Evolutionary conservation across 306 rosid genomes (phyloP).

Genomic region (Quercus dentata): DNA sequence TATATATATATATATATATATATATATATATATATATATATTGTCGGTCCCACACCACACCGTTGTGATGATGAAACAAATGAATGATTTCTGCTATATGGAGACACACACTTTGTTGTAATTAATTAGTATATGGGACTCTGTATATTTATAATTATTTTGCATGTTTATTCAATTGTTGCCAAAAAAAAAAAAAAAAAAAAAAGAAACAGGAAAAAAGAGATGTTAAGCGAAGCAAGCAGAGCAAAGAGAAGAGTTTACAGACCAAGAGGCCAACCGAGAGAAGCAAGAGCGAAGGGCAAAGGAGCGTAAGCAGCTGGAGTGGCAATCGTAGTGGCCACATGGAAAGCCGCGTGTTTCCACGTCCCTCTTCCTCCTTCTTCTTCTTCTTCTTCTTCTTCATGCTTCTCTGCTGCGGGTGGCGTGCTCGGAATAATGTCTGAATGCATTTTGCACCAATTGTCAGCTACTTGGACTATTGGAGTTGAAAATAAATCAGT

Average conservation of each 20-base stretch:
- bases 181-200: too few relatives aligned
- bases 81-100: too few relatives aligned
- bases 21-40: too few relatives aligned
- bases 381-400: not conserved
- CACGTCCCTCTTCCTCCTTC: slow-evolving; percentile 51
- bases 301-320: slow-evolving; percentile 81
- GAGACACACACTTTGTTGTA: too few relatives aligned
- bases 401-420: not conserved
- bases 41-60: too few relatives aligned
- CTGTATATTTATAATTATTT: too few relatives aligned
- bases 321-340: slow-evolving; percentile 76
- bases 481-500: not conserved
- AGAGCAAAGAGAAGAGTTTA: not conserved
- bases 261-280: slow-evolving; percentile 72
- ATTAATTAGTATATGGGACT: too few relatives aligned
- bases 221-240: not conserved
- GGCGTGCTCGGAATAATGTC: not conserved
- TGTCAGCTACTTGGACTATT: not conserved
- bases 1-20: too few relatives aligned
- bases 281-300: slow-evolving; percentile 81
- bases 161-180: too few relatives aligned
- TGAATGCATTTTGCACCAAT: not conserved
- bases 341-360: slow-evolving; percentile 78
- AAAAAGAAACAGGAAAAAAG: not conserved
- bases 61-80: too few relatives aligned